Evolutionary conservation across 192 early-diverging fungal genomes (phyloP).

Genomic region (Rhizophagus sp.): DNA sequence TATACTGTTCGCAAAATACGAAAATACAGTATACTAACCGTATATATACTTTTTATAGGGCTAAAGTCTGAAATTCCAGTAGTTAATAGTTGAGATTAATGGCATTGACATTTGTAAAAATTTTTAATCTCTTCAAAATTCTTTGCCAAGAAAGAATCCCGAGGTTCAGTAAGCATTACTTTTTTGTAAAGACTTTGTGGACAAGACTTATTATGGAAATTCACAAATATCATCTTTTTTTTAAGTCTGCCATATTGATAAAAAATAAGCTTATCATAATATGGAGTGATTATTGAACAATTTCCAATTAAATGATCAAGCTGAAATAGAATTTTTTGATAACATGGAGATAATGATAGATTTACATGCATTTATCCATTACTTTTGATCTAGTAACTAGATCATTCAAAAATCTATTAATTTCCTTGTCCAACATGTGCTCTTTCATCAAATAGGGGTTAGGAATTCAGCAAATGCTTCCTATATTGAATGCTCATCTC

Average conservation of each 20-base stretch:
- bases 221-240: no score
- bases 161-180: no score
- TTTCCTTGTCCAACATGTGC: background rate
- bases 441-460: slow-evolving; percentile 15
- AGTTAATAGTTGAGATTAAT: background rate
- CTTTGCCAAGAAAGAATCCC: no score
- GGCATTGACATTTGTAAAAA: no score
- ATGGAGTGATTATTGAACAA: slow-evolving; percentile 6
- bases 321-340: slow-evolving; percentile 22
- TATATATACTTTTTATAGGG: no score
- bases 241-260: background rate
- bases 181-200: no score
- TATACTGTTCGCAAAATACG: no score
- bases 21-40: no score
- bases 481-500: slow-evolving; percentile 4
- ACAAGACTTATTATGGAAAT: no score
- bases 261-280: slow-evolving; percentile 7
- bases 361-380: slow-evolving; percentile 18
- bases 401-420: background rate
- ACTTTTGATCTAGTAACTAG: slow-evolving; percentile 10
- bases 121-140: no score
- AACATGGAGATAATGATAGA: slow-evolving; percentile 5
- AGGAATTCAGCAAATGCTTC: background rate
- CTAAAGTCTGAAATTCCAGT: background rate
- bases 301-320: slow-evolving; percentile 14